Percentiles rank a stretch among this genome's conserved stretches.
phyloP scores from a whole-genome alignment of 257 asterid genomes.

The Nicotiana undulata region DNA sequence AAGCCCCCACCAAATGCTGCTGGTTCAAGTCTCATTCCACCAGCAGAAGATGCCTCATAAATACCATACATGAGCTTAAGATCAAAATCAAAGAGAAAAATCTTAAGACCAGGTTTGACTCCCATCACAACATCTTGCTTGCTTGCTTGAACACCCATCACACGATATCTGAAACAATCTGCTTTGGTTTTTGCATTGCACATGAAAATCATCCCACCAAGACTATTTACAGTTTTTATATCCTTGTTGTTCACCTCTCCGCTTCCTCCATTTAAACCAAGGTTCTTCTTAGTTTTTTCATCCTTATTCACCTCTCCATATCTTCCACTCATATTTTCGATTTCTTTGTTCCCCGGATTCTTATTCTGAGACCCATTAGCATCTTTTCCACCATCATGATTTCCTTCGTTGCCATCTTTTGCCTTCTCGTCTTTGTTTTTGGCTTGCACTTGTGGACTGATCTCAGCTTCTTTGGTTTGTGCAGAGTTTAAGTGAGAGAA shows the following conservation, averaged over 20 bases:
- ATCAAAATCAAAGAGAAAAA: slow-evolving; percentile 86
- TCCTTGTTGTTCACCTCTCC: slow-evolving; percentile 7
- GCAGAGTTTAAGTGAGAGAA: slow-evolving; percentile 23
- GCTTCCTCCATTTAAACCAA: slow-evolving; percentile 22
- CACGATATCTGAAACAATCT: slow-evolving; percentile 64
- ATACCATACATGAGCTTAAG: slow-evolving; percentile 82
- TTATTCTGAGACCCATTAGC: not conserved
- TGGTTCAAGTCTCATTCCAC: slow-evolving; percentile 90
- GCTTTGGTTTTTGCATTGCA: slow-evolving; percentile 88
- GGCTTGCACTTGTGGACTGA: slow-evolving; percentile 14
- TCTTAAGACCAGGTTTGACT: slow-evolving; percentile 68
- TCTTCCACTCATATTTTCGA: not conserved
- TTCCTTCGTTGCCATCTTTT: slow-evolving; percentile 18
- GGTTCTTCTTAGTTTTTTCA: slow-evolving; percentile 20
- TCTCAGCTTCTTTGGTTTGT: slow-evolving; percentile 29
- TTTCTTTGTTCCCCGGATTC: not conserved
- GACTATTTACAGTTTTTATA: slow-evolving; percentile 22
- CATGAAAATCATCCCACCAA: slow-evolving; percentile 87
- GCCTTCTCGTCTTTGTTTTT: slow-evolving; percentile 23
- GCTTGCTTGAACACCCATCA: slow-evolving; percentile 72
- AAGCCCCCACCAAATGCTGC: slow-evolving; percentile 77
- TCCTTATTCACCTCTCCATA: slow-evolving; percentile 7
- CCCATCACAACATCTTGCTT: slow-evolving; percentile 59
- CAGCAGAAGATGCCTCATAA: slow-evolving; percentile 77
- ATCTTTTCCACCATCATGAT: slow-evolving; percentile 3